Evolutionary conservation across 495 filamentous ascomycete genomes (phyloP), one percentile per base, ranked within the genome.

Genomic region (Penicillium nucicola): DNA sequence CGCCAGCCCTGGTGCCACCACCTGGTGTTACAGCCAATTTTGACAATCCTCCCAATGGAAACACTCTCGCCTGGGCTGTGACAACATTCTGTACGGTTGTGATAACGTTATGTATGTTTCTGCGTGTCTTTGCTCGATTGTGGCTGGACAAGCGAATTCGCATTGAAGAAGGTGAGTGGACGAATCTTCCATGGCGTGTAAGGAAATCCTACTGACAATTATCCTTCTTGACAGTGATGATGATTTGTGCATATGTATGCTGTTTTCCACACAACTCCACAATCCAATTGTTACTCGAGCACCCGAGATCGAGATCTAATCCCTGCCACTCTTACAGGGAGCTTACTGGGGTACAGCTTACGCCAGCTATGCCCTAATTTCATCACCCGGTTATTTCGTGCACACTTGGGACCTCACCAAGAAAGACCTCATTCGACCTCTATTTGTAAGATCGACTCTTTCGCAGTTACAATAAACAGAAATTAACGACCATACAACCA

Each of bases 41-140:
- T 23, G 58, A 64, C 23, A 59, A 67, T 38, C 65, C 67, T n/a
- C 55, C 65, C 3, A 68, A 62, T 43, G 23, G 42, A 3, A 70
- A 68, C 34, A 48, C 20, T 9, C 38, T 61, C 5, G 61, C 61
- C 4, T 60, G 57, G 47, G 57, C 45, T 30, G 52, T 69, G 11
- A 56, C 52, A 1, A 57, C 61, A 2, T 15, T 56, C 1, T 64
- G 55, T 18, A 47, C 38, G 32, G 46, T 54, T 8, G 20, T 64
- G 23, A 47, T 55, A 12, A 64, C 55, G 9, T 13, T 52, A 19
- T 61, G 52, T 41, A 30, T 65, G 0, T 48, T 36, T 4, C 33
- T 64, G 19, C 54, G 57, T 14, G 23, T 36, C 5, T 53, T 34
- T 44, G 55, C 46, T 23, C 51, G 57, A 7, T 5, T 58, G 0